Percentiles rank a stretch among this genome's conserved stretches.
phyloP scores from a whole-genome alignment of 768 basidiomycete genomes.

The Mycena alexandri region DNA sequence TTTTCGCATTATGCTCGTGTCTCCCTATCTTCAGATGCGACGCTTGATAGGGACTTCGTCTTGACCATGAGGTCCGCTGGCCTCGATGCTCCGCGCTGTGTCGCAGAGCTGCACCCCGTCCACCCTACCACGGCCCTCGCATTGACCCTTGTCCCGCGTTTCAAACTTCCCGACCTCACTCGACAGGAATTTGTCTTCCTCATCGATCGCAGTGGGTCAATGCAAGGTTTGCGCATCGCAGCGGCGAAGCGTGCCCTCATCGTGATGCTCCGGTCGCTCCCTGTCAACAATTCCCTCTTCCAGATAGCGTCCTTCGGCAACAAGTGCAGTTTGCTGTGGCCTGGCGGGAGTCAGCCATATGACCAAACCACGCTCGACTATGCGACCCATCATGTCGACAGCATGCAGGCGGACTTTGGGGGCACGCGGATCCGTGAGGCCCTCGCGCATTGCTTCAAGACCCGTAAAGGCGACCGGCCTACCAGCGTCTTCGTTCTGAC shows the following conservation, averaged over 20 bases:
- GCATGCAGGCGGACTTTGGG: conserved; percentile 53
- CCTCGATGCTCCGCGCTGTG: conserved; percentile 56
- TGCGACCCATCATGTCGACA: conserved; percentile 44
- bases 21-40: too few species aligned
- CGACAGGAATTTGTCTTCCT: conserved; percentile 62
- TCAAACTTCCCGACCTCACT: conserved; percentile 48
- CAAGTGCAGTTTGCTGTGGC: conserved; percentile 46
- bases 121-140: conserved; percentile 49
- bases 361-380: conserved; percentile 39
- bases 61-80: conserved; percentile 52
- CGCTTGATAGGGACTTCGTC: conserved; percentile 41
- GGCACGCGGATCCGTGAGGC: conserved; percentile 57
- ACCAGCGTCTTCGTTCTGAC: conserved; percentile 61
- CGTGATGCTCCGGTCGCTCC: conserved; percentile 56
- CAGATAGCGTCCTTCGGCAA: conserved; percentile 60
- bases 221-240: conserved; percentile 47
- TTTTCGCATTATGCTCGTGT: too few species aligned
- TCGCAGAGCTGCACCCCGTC: conserved; percentile 49
- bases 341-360: conserved; percentile 39
- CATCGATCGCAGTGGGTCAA: conserved; percentile 61
- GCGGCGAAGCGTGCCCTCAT: conserved; percentile 53
- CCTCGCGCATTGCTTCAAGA: conserved; percentile 45
- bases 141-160: conserved; percentile 58
- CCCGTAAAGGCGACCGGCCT: conserved; percentile 47
- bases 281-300: conserved; percentile 48